A percentile compares a stretch with the other conserved stretches of the same genome.
Conservation (phyloP, 495 filamentous ascomycete species). For the Achaetomiella virescens region DNA sequence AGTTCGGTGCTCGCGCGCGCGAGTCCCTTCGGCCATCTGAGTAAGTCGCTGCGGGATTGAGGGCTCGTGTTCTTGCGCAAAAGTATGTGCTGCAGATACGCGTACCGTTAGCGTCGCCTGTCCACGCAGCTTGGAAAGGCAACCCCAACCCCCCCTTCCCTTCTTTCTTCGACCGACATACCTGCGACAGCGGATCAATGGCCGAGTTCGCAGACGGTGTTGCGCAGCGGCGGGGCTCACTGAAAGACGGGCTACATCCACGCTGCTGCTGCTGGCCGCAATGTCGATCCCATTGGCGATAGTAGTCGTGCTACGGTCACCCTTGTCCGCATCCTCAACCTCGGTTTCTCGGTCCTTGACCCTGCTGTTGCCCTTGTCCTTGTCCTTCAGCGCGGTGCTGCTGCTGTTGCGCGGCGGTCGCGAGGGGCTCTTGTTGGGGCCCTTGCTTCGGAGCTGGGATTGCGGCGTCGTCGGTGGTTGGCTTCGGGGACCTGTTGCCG, state of each 20-base stretch:
- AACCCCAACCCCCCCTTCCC: no score
- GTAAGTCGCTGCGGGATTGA: conserved; percentile 59
- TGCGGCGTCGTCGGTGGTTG: conserved; percentile 12
- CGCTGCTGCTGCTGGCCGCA: conserved; percentile 1
- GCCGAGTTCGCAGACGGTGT: conserved; percentile 22
- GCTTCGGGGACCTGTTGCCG: conserved; percentile 13
- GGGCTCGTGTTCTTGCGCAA: conserved; percentile 74
- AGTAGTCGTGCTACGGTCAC: conserved; percentile 4
- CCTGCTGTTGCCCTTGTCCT: conserved; percentile 10
- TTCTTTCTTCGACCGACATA: no score
- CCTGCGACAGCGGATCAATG: conserved; percentile 44
- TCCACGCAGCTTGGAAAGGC: no score
- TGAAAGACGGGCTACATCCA: neutral
- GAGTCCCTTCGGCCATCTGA: conserved; percentile 33
- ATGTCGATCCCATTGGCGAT: conserved; percentile 1
- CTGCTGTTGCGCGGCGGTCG: conserved; percentile 18
- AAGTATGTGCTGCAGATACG: conserved; percentile 56
- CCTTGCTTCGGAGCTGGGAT: conserved; percentile 1
- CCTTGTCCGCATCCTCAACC: conserved; percentile 18
- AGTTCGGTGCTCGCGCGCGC: conserved; percentile 37
- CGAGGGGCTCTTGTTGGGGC: conserved; percentile 2
- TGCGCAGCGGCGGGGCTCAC: neutral
- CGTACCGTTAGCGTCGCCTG: neutral
- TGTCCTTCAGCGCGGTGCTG: conserved; percentile 4
- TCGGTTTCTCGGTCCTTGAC: conserved; percentile 12